Conservation (phyloP, 1,284 basidiomycete species). For the Ustilago tritici region DNA sequence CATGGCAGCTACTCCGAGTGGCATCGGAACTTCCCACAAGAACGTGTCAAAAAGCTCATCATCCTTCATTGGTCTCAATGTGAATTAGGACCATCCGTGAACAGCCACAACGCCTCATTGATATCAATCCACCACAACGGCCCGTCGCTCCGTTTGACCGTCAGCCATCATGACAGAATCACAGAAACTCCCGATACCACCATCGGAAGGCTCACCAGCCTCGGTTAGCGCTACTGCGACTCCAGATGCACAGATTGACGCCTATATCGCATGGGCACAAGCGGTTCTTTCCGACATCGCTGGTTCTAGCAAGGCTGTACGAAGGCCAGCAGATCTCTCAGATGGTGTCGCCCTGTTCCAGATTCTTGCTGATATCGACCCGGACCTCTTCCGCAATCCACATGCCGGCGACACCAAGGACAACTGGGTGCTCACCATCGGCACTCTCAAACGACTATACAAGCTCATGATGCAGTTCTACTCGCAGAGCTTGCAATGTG, state of each 20-base stretch:
- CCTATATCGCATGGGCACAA: slow-evolving; percentile 51
- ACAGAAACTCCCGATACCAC: neutral
- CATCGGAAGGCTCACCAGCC: slow-evolving; percentile 8
- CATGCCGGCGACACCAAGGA: slow-evolving; percentile 72
- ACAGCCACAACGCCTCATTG: neutral
- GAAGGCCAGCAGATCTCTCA: slow-evolving; percentile 46
- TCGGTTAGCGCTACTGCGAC: slow-evolving; percentile 5
- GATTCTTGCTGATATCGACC: slow-evolving; percentile 72
- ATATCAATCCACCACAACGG: neutral
- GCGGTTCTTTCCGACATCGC: slow-evolving; percentile 37
- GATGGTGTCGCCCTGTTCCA: slow-evolving; percentile 61
- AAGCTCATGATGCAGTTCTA: slow-evolving; percentile 85
- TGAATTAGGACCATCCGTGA: neutral
- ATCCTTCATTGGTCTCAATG: neutral
- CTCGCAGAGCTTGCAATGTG: slow-evolving; percentile 43
- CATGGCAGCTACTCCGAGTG: neutral
- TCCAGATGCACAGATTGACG: slow-evolving; percentile 45
- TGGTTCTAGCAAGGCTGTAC: slow-evolving; percentile 14
- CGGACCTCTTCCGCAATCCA: slow-evolving; percentile 76
- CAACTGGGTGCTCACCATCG: slow-evolving; percentile 90
- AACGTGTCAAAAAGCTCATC: neutral
- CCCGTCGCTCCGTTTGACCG: neutral
- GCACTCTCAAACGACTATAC: slow-evolving; percentile 83
- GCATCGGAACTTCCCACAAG: neutral
- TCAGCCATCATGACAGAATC: slow-evolving; percentile 23